These are phyloP conservation scores for Colletotrichum siamense DNA, from an alignment of 2,329 filamentous ascomycete genomes.

Conservation along the genomic window DNA sequence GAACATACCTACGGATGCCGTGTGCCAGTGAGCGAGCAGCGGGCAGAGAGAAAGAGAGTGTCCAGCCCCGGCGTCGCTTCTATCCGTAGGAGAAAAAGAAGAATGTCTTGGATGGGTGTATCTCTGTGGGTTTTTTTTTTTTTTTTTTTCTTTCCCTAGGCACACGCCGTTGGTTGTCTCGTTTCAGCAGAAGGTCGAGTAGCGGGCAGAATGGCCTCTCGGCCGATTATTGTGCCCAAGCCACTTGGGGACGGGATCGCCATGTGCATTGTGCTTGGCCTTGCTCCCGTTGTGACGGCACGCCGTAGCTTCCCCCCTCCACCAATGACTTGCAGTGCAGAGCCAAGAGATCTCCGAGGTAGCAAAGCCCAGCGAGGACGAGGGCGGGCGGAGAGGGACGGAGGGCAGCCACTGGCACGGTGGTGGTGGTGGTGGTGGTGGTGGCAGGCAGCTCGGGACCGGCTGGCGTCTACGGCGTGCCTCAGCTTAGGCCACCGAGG, in stretches of 20 bases:
- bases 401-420: background rate
- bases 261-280: conserved; percentile 6
- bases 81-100: background rate
- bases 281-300: background rate
- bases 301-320: background rate
- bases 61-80: background rate
- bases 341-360: conserved; percentile 7
- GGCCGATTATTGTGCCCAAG: conserved; percentile 6
- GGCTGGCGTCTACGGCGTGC: background rate
- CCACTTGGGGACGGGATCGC: conserved; percentile 9
- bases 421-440: background rate
- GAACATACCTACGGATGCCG: background rate
- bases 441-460: background rate
- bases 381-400: background rate
- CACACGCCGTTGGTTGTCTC: background rate
- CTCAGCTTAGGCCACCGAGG: background rate
- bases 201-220: background rate
- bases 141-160: background rate
- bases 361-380: background rate
- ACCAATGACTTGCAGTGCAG: conserved; percentile 10
- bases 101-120: background rate
- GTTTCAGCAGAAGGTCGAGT: background rate
- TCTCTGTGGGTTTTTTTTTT: too few relatives aligned
- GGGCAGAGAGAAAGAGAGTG: background rate
- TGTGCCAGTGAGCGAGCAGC: too few relatives aligned